Conservation (phyloP, 306 rosid species). For the Datisca glomerata region DNA sequence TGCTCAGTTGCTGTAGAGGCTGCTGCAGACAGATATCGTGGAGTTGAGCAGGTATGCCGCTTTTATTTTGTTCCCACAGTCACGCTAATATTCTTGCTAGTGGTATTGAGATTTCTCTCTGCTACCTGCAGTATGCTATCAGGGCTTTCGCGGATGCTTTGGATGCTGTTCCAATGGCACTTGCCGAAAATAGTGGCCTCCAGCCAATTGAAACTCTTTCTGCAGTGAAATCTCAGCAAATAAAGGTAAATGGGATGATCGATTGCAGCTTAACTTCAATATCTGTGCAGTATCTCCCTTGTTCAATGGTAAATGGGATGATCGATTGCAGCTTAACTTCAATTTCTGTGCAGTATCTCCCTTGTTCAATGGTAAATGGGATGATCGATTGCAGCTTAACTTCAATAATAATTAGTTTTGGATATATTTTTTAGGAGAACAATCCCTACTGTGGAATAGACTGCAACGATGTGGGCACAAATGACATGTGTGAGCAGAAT, state of each 20-base stretch:
- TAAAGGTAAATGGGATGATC: conserved; percentile 39
- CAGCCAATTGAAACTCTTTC: conserved; percentile 94
- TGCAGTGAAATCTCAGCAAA: conserved; percentile 85
- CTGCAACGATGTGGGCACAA: conserved; percentile 87
- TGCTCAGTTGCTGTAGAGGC: conserved; percentile 87
- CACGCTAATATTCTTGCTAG: not conserved
- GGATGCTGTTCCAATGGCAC: conserved; percentile 92
- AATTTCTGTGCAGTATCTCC: not conserved
- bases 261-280: too few relatives aligned
- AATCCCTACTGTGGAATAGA: conserved; percentile 72
- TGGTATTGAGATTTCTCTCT: not conserved
- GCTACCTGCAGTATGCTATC: conserved; percentile 69
- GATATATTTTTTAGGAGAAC: conserved; percentile 46
- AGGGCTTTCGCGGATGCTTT: conserved; percentile 93
- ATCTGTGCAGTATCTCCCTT: not conserved
- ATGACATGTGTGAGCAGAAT: conserved; percentile 84
- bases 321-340: too few relatives aligned
- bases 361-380: not conserved
- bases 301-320: not conserved
- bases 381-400: too few relatives aligned
- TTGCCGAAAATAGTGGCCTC: conserved; percentile 97
- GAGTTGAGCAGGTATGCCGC: conserved; percentile 78
- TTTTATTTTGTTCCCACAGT: not conserved
- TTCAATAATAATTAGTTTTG: conserved; percentile 4
- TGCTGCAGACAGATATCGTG: conserved; percentile 84